These are phyloP conservation scores for Pseudomonodictys pantanalensis DNA, from an alignment of 495 filamentous ascomycete species.

Conservation along the genomic window DNA sequence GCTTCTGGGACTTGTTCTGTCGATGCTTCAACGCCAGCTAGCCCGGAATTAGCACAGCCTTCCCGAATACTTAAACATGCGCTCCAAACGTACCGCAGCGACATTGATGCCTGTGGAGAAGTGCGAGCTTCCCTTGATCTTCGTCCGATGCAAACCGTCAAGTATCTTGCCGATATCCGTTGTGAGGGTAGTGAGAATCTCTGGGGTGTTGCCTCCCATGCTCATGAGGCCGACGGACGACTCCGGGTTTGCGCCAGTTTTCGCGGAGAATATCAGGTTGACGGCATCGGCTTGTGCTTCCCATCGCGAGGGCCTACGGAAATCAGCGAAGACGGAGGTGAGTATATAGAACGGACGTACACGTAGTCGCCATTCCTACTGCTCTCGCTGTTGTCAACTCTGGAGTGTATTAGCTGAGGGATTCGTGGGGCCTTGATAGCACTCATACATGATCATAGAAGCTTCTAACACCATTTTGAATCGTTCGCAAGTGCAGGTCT, in stretches of 20 bases:
- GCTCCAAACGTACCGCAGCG: constrained; percentile 62
- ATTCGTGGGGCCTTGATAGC: constrained; percentile 15
- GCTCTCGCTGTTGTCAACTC: constrained; percentile 97
- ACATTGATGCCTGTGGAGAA: constrained; percentile 91
- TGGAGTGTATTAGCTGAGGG: constrained; percentile 40
- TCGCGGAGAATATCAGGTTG: constrained; percentile 88
- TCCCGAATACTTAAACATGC: constrained; percentile 39
- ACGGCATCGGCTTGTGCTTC: constrained; percentile 94
- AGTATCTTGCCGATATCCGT: constrained; percentile 93
- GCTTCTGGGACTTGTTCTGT: constrained; percentile 90
- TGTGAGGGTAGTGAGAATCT: constrained; percentile 93
- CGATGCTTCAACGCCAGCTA: constrained; percentile 97
- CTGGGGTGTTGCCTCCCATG: constrained; percentile 95
- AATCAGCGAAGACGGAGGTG: background rate
- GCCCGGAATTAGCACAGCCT: background rate
- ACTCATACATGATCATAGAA: constrained; percentile 68
- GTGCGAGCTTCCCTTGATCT: constrained; percentile 83
- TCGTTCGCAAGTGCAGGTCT: background rate
- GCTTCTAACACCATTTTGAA: constrained; percentile 67
- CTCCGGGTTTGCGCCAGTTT: constrained; percentile 92
- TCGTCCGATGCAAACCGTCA: constrained; percentile 88
- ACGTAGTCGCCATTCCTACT: constrained; percentile 96
- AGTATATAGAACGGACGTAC: constrained; percentile 38
- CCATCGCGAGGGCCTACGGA: constrained; percentile 75
- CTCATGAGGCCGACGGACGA: constrained; percentile 97